Conservation (phyloP, 352 stramenopile species). For the Elongisporangium anandrum region DNA sequence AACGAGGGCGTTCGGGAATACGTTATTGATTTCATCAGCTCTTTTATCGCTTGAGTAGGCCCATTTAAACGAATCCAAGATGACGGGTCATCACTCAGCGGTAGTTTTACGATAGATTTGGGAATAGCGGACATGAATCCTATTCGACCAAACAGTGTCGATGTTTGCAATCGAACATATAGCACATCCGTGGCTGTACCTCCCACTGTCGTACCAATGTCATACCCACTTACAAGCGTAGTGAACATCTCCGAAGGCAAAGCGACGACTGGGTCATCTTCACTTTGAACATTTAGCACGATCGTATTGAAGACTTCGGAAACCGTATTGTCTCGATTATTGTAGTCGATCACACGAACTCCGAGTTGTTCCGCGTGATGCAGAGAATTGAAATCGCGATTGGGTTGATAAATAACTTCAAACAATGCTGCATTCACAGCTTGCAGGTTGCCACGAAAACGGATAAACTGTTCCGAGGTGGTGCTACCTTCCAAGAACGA, state of each 20-base stretch:
- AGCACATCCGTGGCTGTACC: slow-evolving; percentile 13
- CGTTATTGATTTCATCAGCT: slow-evolving; percentile 34
- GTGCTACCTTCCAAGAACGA: slow-evolving; percentile 51
- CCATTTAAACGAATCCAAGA: slow-evolving; percentile 34
- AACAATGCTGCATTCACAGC: slow-evolving; percentile 66
- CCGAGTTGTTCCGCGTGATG: slow-evolving; percentile 58
- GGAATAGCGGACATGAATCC: slow-evolving; percentile 16
- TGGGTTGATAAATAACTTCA: slow-evolving; percentile 65
- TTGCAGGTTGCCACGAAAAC: slow-evolving; percentile 44
- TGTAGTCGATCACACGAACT: slow-evolving; percentile 53
- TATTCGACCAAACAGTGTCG: slow-evolving; percentile 53
- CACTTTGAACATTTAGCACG: slow-evolving; percentile 34
- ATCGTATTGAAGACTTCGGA: slow-evolving; percentile 39
- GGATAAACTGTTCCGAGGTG: slow-evolving; percentile 40
- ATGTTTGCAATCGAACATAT: slow-evolving; percentile 37
- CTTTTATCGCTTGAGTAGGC: slow-evolving; percentile 18
- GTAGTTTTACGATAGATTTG: slow-evolving; percentile 21
- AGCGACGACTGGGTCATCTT: slow-evolving; percentile 37
- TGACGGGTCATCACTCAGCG: slow-evolving; percentile 17
- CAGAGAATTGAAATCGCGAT: slow-evolving; percentile 68
- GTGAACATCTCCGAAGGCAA: slow-evolving; percentile 26
- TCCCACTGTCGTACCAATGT: slow-evolving; percentile 21
- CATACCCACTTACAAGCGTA: slow-evolving; percentile 40
- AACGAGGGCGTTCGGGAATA: slow-evolving; percentile 46
- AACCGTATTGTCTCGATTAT: slow-evolving; percentile 42